These are phyloP conservation scores for Cutaneotrichosporon cutaneum DNA, from an alignment of 1,284 basidiomycete genomes.

Conservation along the genomic window DNA sequence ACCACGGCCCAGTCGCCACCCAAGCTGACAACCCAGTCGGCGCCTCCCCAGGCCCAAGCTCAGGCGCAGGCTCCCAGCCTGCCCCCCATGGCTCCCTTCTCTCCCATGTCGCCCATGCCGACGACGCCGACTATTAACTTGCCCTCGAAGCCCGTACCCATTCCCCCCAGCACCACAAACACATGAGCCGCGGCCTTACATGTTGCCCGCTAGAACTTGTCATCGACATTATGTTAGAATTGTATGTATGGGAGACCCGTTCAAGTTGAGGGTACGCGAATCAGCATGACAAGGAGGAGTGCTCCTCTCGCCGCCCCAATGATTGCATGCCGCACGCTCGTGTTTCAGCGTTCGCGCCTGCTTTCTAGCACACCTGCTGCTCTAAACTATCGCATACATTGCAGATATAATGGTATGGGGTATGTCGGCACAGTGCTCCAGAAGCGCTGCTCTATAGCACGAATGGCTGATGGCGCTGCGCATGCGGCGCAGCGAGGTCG, in stretches of 20 bases:
- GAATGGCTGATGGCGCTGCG: slow-evolving; percentile 4
- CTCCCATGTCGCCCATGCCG: background rate
- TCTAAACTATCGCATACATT: slow-evolving; percentile 11
- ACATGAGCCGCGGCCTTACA: background rate
- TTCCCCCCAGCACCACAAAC: background rate
- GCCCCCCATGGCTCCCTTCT: background rate
- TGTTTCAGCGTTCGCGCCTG: background rate
- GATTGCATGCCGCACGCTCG: too few species aligned
- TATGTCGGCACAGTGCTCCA: slow-evolving; percentile 1
- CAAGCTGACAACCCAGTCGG: background rate
- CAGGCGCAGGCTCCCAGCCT: background rate
- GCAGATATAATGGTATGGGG: slow-evolving; percentile 9
- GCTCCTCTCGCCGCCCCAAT: too few species aligned
- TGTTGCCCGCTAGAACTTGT: background rate
- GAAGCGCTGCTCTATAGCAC: slow-evolving; percentile 2
- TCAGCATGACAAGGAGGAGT: too few species aligned
- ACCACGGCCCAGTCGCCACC: background rate
- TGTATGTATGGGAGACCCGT: slow-evolving; percentile 1
- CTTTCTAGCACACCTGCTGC: background rate
- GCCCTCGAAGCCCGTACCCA: background rate
- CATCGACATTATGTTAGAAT: background rate
- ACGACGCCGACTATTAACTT: background rate
- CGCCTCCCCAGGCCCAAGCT: background rate
- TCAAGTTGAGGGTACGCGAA: too few species aligned
- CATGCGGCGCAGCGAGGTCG: slow-evolving; percentile 4